phyloP scores from a whole-genome alignment of 2,329 filamentous ascomycete genomes.

The Fusarium sp. region DNA sequence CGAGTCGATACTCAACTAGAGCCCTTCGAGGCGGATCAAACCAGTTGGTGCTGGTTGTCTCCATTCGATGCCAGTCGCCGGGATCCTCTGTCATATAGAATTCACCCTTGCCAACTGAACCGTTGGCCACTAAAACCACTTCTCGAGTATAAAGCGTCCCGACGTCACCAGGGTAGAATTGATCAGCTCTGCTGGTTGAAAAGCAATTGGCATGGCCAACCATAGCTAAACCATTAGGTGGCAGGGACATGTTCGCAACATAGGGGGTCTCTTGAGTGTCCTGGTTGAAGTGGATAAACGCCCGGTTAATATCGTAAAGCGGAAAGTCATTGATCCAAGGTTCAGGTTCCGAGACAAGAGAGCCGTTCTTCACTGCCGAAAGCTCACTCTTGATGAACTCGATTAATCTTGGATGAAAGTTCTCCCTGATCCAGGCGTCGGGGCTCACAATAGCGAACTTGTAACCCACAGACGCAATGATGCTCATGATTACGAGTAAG shows the following conservation, averaged over 20 bases:
- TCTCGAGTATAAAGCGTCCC: not conserved
- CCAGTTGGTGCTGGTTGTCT: not conserved
- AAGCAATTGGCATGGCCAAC: not conserved
- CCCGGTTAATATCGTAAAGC: not conserved
- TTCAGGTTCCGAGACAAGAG: not conserved
- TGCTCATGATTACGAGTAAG: not conserved
- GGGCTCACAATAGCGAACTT: constrained; percentile 10
- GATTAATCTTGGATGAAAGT: not conserved
- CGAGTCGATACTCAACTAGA: not conserved
- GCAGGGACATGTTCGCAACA: not conserved
- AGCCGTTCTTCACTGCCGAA: not conserved
- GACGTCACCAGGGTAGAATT: not conserved
- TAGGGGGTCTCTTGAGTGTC: not conserved
- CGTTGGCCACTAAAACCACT: not conserved
- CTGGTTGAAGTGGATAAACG: not conserved
- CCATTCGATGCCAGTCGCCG: constrained; percentile 5
- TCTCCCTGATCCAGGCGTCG: not conserved
- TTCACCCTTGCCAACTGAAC: not conserved
- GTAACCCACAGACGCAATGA: not conserved
- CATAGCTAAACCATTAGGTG: not conserved
- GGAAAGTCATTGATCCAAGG: constrained; percentile 2
- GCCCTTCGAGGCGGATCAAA: not conserved
- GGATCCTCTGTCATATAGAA: constrained; percentile 2
- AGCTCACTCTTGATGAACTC: not conserved
- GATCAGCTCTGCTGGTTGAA: not conserved